Evolutionary conservation across 345 rosid species (phyloP).

Genomic region (Mangifera indica): DNA sequence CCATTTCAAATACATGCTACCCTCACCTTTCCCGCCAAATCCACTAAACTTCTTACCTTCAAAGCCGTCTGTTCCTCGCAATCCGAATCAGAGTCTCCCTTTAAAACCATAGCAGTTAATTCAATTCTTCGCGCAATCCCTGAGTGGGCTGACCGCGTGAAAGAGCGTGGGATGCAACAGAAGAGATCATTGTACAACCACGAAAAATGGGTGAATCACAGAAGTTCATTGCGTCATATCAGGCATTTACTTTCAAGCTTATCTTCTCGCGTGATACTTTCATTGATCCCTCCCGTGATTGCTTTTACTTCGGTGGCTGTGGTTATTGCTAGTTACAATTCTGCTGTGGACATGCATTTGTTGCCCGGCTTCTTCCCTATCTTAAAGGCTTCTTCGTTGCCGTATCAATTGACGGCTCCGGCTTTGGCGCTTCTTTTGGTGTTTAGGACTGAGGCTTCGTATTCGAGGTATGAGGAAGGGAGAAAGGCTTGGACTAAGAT

Average conservation of each 20-base stretch:
- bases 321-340: constrained; percentile 62
- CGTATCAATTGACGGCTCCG: constrained; percentile 85
- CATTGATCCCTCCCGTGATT: constrained; percentile 82
- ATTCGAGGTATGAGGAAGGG: constrained; percentile 85
- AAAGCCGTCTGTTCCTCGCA: constrained; percentile 29
- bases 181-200: constrained; percentile 77
- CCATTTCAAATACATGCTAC: constrained; percentile 23
- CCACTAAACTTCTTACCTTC: constrained; percentile 24
- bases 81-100: constrained; percentile 17
- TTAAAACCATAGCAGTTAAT: constrained; percentile 30
- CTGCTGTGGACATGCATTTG: constrained; percentile 55
- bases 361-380: constrained; percentile 67
- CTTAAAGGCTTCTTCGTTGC: constrained; percentile 74
- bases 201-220: constrained; percentile 72
- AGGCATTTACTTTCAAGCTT: constrained; percentile 73
- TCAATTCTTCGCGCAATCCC: constrained; percentile 71
- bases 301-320: constrained; percentile 69
- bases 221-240: constrained; percentile 83
- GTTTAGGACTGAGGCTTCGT: constrained; percentile 92
- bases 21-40: constrained; percentile 33
- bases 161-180: constrained; percentile 79
- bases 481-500: constrained; percentile 82
- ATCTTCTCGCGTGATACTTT: constrained; percentile 78
- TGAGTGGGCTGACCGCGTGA: constrained; percentile 77
- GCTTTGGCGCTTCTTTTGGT: constrained; percentile 89